Conservation (phyloP, 2,329 filamentous ascomycete species). For the Cladosporium phlei region DNA sequence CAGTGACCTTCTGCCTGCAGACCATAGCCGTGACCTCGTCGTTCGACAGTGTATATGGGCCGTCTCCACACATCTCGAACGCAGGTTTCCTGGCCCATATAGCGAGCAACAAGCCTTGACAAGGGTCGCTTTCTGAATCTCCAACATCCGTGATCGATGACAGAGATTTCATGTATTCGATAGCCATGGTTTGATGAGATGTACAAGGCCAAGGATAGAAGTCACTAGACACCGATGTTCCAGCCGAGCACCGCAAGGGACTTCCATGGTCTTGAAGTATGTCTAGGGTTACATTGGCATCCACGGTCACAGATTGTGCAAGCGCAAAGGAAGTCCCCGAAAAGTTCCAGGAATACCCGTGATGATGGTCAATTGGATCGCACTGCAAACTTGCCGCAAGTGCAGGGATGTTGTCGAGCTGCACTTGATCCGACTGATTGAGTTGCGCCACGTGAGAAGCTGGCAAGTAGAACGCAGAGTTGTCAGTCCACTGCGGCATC, state of each 20-base stretch:
- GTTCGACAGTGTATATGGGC: background rate
- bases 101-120: constrained; percentile 20
- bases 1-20: background rate
- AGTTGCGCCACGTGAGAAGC: constrained; percentile 24
- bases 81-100: constrained; percentile 27
- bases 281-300: background rate
- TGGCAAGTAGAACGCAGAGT: constrained; percentile 45
- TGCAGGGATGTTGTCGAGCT: background rate
- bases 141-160: too few species aligned
- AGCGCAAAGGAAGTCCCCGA: background rate
- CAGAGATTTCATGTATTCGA: background rate
- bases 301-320: background rate
- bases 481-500: constrained; percentile 49
- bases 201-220: too few species aligned
- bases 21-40: background rate
- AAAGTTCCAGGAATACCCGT: background rate
- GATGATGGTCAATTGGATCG: background rate
- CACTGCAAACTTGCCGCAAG: background rate
- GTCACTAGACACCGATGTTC: background rate
- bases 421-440: background rate
- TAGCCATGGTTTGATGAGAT: background rate
- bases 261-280: background rate
- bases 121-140: constrained; percentile 1
- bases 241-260: too few species aligned
- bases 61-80: background rate